phyloP scores from a whole-genome alignment of 306 rosid genomes.

The Cyclanthera cordifolia region DNA sequence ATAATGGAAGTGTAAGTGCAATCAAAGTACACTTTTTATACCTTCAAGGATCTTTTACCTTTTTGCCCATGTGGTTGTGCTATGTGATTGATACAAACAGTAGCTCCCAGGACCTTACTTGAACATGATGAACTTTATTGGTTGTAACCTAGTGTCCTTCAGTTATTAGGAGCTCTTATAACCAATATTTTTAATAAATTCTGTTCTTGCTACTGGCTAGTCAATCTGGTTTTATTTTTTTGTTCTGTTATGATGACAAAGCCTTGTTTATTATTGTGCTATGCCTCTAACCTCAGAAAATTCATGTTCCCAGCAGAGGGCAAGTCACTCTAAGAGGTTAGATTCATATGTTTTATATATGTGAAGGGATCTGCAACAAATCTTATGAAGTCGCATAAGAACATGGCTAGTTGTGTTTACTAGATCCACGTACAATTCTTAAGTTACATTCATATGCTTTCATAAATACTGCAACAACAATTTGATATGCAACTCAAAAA shows the following conservation, averaged over 20 bases:
- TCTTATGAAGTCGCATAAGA: not conserved
- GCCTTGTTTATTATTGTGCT: not conserved
- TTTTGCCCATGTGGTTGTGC: not conserved
- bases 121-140: not conserved
- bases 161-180: not conserved
- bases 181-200: not conserved
- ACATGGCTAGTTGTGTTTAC: not conserved
- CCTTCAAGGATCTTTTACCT: not conserved
- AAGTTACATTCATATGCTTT: not conserved
- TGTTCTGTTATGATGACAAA: not conserved
- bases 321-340: not conserved
- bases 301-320: not conserved
- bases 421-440: not conserved
- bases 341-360: no score
- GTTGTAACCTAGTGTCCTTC: not conserved
- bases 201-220: not conserved
- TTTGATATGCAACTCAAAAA: not conserved
- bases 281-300: not conserved
- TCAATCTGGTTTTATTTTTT: not conserved
- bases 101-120: not conserved
- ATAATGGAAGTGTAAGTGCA: conserved; percentile 71
- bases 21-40: not conserved
- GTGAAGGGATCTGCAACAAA: no score
- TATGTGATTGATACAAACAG: not conserved
- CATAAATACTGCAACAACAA: not conserved